Conservation (phyloP, 352 stramenopile genomes). For the Phytophthora pistaciae region DNA sequence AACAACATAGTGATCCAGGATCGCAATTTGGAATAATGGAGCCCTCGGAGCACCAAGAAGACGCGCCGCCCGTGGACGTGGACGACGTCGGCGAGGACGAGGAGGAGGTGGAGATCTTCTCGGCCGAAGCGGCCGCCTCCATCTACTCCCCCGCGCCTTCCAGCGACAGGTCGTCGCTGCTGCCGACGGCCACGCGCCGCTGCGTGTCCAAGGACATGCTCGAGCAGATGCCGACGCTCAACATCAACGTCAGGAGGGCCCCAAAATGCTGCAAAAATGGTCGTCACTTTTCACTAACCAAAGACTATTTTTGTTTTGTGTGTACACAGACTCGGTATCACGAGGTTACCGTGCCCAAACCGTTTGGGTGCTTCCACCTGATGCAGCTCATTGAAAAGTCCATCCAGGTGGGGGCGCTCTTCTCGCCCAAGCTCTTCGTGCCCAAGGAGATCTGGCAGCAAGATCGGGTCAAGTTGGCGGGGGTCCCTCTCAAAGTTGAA, state of each 20-base stretch:
- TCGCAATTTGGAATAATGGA: slow-evolving; percentile 9
- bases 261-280: background rate
- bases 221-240: slow-evolving; percentile 75
- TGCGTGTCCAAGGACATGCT: slow-evolving; percentile 78
- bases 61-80: slow-evolving; percentile 5
- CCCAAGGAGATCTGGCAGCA: slow-evolving; percentile 88
- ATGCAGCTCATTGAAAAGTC: slow-evolving; percentile 87
- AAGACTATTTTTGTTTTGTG: background rate
- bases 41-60: slow-evolving; percentile 14
- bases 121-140: background rate
- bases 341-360: slow-evolving; percentile 57
- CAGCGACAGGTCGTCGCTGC: slow-evolving; percentile 47
- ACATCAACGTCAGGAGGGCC: slow-evolving; percentile 50
- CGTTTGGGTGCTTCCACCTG: slow-evolving; percentile 80
- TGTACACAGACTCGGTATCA: slow-evolving; percentile 59
- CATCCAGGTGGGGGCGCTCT: slow-evolving; percentile 77
- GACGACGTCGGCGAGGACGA: slow-evolving; percentile 29
- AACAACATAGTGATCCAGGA: background rate
- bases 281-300: background rate
- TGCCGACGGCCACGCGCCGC: slow-evolving; percentile 36
- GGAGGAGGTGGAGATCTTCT: slow-evolving; percentile 37
- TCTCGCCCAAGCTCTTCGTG: slow-evolving; percentile 78
- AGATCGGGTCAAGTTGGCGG: slow-evolving; percentile 68
- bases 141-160: background rate
- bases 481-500: slow-evolving; percentile 68